phyloP scores from a whole-genome alignment of 2,329 filamentous ascomycete genomes.

The Fusarium keratoplasticum region DNA sequence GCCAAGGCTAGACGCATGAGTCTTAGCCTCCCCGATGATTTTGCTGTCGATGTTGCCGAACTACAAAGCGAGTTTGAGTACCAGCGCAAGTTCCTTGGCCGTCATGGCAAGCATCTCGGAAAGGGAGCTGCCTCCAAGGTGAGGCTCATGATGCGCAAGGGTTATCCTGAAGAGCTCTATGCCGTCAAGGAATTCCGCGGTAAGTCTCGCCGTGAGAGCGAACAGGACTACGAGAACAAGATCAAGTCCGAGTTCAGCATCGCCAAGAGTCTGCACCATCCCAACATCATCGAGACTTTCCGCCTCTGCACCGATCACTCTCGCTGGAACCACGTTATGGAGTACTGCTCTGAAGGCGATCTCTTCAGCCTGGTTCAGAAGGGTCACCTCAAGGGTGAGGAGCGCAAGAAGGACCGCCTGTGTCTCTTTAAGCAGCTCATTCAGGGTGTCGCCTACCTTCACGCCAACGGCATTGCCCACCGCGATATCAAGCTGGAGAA shows the following conservation, averaged over 20 bases:
- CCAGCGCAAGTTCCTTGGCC: constrained; percentile 76
- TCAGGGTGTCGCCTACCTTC: constrained; percentile 84
- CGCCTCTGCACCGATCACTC: constrained; percentile 79
- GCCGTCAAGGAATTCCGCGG: constrained; percentile 90
- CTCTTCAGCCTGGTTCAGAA: constrained; percentile 80
- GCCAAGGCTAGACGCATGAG: constrained; percentile 84
- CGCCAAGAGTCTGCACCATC: constrained; percentile 85
- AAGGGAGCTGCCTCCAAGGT: constrained; percentile 88
- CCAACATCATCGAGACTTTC: constrained; percentile 86
- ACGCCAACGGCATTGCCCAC: constrained; percentile 86
- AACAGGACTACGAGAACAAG: constrained; percentile 84
- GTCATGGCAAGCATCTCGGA: constrained; percentile 80
- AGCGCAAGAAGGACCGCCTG: constrained; percentile 75
- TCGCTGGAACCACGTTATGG: constrained; percentile 93
- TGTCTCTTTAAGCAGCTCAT: constrained; percentile 93
- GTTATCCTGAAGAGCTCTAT: constrained; percentile 72
- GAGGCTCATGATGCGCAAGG: constrained; percentile 81
- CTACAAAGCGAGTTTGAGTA: constrained; percentile 78
- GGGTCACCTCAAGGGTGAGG: constrained; percentile 72
- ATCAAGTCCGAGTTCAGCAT: constrained; percentile 93
- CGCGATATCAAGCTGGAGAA: constrained; percentile 94
- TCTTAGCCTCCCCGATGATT: constrained; percentile 78
- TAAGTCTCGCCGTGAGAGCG: constrained; percentile 75
- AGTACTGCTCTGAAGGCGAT: constrained; percentile 87
- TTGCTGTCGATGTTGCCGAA: constrained; percentile 76